Evolutionary conservation across 1,139 yeast species (phyloP).

Genomic region (Blastobotrys raffinosifermentans): DNA sequence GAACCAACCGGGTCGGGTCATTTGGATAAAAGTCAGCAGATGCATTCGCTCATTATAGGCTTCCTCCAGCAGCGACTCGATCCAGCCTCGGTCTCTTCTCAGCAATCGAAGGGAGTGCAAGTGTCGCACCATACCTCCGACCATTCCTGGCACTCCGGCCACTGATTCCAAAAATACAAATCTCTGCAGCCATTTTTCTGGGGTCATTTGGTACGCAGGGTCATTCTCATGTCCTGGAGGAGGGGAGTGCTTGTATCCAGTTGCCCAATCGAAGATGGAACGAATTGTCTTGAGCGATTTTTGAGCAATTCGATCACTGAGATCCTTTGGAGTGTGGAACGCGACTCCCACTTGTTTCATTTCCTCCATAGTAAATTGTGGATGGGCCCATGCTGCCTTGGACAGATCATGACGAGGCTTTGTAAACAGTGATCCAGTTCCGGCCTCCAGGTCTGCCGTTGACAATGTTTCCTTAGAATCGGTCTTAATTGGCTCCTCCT

Average conservation of each 20-base stretch:
- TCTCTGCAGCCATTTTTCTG: constrained; percentile 62
- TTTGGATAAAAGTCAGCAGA: constrained; percentile 58
- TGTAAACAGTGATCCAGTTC: constrained; percentile 10
- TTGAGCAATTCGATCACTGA: constrained; percentile 51
- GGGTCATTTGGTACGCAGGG: constrained; percentile 54
- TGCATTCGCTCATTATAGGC: constrained; percentile 81
- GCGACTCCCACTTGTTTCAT: constrained; percentile 45
- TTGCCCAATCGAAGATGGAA: constrained; percentile 50
- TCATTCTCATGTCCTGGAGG: constrained; percentile 37
- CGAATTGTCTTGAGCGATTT: constrained; percentile 43
- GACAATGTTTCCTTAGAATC: constrained; percentile 3
- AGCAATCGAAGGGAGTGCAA: constrained; percentile 55
- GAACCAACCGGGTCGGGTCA: constrained; percentile 59
- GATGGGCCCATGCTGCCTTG: constrained; percentile 50
- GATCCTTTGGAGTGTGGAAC: constrained; percentile 47
- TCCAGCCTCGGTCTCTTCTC: constrained; percentile 68
- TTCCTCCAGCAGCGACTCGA: constrained; percentile 67
- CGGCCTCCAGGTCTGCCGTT: constrained; percentile 3
- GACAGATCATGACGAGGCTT: constrained; percentile 20
- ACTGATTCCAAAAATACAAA: constrained; percentile 63
- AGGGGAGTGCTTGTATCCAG: constrained; percentile 58
- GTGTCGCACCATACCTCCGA: constrained; percentile 65
- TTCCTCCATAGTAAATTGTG: constrained; percentile 42
- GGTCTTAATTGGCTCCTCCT: constrained; percentile 2
- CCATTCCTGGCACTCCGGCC: constrained; percentile 79